Percentiles rank a stretch among this genome's conserved stretches.
phyloP scores from a whole-genome alignment of 2,329 filamentous ascomycete genomes.

The Ceratocystis lukuohia region DNA sequence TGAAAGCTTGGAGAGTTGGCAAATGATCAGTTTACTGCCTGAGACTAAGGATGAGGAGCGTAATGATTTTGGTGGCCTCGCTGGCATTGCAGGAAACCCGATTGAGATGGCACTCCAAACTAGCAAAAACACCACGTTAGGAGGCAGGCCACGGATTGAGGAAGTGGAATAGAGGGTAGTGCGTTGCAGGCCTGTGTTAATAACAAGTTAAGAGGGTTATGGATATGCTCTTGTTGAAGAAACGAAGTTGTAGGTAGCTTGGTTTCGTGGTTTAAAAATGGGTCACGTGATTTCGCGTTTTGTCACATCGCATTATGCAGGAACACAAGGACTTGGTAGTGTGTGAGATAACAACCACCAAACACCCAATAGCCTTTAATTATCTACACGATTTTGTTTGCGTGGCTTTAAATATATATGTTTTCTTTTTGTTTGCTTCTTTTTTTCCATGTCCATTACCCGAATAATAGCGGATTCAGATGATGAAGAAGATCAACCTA shows the following conservation, averaged over 20 bases:
- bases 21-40: slow-evolving; percentile 38
- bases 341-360: not conserved
- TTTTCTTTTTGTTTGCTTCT: not conserved
- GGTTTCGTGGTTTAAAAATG: not conserved
- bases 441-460: slow-evolving; percentile 8
- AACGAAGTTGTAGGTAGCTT: not conserved
- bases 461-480: slow-evolving; percentile 31
- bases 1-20: slow-evolving; percentile 52
- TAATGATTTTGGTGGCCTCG: slow-evolving; percentile 27
- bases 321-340: not conserved
- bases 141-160: slow-evolving; percentile 36
- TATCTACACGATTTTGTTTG: not conserved
- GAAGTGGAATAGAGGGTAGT: slow-evolving; percentile 41
- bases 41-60: slow-evolving; percentile 25
- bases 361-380: not conserved
- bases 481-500: slow-evolving; percentile 25
- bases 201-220: not conserved
- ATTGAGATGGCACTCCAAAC: slow-evolving; percentile 21
- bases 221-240: not conserved
- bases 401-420: not conserved
- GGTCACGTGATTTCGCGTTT: slow-evolving; percentile 3
- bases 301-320: not conserved
- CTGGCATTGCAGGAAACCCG: slow-evolving; percentile 21
- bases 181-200: not conserved
- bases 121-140: not conserved